These are phyloP conservation scores for Mycena metata DNA, from an alignment of 768 basidiomycete species.

Conservation along the genomic window DNA sequence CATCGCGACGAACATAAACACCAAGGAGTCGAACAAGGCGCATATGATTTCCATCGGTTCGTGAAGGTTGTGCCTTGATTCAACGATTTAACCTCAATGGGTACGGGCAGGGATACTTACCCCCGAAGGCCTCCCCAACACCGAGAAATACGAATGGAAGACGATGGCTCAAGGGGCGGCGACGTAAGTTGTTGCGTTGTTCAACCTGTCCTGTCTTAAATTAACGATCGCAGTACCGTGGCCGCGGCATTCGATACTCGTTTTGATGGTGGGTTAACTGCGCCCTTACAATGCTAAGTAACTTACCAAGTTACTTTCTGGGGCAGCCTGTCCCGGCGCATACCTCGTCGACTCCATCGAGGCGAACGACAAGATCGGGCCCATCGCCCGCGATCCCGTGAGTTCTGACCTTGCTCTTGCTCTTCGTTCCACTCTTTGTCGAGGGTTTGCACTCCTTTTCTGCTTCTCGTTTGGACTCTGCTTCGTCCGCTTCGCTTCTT, in stretches of 20 bases:
- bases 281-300: too few species aligned
- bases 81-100: not conserved
- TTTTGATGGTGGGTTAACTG: constrained; percentile 12
- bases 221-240: constrained; percentile 10
- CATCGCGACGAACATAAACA: constrained; percentile 16
- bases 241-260: constrained; percentile 32
- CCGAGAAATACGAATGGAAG: constrained; percentile 9
- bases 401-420: too few species aligned
- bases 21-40: not conserved
- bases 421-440: too few species aligned
- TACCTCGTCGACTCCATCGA: constrained; percentile 16
- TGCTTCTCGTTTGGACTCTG: too few species aligned
- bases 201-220: not conserved
- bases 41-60: not conserved
- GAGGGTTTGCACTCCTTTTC: too few species aligned
- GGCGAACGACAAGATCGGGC: constrained; percentile 11
- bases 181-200: constrained; percentile 16
- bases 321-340: constrained; percentile 9
- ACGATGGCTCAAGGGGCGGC: constrained; percentile 30
- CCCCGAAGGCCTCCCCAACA: constrained; percentile 14
- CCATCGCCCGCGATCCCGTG: constrained; percentile 17
- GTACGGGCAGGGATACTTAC: constrained; percentile 1
- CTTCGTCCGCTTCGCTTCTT: too few species aligned
- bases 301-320: too few species aligned
- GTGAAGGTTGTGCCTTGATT: not conserved